Evolutionary conservation across 1,139 yeast species (phyloP).

Genomic region (Yamadazyma sp.): DNA sequence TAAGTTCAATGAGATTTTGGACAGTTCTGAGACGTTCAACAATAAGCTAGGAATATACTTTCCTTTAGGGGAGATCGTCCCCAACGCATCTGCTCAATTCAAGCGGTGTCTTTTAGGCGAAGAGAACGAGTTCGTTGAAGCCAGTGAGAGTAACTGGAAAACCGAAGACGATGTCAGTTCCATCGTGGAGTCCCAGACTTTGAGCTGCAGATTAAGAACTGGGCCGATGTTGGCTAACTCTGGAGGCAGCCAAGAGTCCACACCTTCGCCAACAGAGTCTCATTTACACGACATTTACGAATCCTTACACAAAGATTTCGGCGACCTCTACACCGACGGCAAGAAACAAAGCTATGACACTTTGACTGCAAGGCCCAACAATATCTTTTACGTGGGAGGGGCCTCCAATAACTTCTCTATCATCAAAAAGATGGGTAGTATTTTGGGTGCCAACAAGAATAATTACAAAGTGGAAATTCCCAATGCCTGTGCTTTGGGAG

Average conservation of each 20-base stretch:
- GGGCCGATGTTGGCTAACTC: constrained; percentile 60
- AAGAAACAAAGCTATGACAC: constrained; percentile 42
- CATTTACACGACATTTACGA: constrained; percentile 23
- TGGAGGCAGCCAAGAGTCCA: constrained; percentile 13
- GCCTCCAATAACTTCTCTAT: constrained; percentile 73
- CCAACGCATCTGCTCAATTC: constrained; percentile 66
- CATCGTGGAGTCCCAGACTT: constrained; percentile 83
- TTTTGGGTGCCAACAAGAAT: constrained; percentile 64
- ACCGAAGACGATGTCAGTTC: constrained; percentile 69
- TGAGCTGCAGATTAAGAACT: constrained; percentile 77
- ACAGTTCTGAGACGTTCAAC: constrained; percentile 34
- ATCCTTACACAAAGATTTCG: constrained; percentile 31
- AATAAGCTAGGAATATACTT: constrained; percentile 74
- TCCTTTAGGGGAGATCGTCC: constrained; percentile 87
- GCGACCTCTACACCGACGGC: constrained; percentile 52
- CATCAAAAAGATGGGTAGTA: constrained; percentile 65
- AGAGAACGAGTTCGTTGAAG: constrained; percentile 13
- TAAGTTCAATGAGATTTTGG: constrained; percentile 59
- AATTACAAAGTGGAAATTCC: constrained; percentile 74
- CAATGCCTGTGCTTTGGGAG: constrained; percentile 95
- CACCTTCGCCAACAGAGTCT: constrained; percentile 16
- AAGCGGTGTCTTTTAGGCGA: constrained; percentile 43
- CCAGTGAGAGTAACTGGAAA: constrained; percentile 30
- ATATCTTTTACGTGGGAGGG: constrained; percentile 85
- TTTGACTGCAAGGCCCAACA: constrained; percentile 59